Evolutionary conservation across 192 early-diverging fungal species (phyloP).

Genomic region (Obelidium mucronatum): DNA sequence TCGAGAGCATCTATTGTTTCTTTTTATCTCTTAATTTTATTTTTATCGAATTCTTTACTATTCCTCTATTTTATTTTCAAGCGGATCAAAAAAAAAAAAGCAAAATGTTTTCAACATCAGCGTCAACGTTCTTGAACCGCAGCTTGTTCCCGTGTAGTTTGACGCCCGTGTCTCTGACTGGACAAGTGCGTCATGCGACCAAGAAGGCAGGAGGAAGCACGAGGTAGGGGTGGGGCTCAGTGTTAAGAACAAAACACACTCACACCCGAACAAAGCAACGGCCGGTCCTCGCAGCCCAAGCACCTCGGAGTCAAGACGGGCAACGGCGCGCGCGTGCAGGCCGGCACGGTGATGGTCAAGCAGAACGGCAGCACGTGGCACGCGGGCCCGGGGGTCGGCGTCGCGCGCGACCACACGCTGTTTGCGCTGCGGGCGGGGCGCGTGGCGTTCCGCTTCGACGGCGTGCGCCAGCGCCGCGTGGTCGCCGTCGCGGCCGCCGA

Average conservation of each 20-base stretch:
- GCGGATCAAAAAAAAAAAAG: background rate
- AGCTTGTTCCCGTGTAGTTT: background rate
- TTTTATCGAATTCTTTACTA: background rate
- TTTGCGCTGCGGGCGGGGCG: conserved; percentile 46
- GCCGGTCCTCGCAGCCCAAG: conserved; percentile 59
- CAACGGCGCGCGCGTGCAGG: conserved; percentile 45
- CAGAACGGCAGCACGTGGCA: conserved; percentile 57
- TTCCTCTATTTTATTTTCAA: background rate
- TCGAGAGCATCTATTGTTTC: conserved; percentile 47
- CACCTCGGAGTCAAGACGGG: conserved; percentile 56
- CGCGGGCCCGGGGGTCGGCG: conserved; percentile 50
- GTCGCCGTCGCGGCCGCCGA: conserved; percentile 37
- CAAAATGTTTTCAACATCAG: background rate
- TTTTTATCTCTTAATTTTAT: background rate
- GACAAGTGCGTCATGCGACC: conserved; percentile 57
- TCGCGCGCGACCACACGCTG: conserved; percentile 57
- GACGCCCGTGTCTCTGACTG: background rate
- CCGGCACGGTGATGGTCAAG: conserved; percentile 55
- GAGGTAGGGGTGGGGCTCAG: background rate
- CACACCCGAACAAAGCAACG: conserved; percentile 51
- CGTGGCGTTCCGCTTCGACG: conserved; percentile 57
- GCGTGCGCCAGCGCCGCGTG: conserved; percentile 41
- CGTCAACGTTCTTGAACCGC: too few relatives aligned
- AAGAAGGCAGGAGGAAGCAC: conserved; percentile 59
- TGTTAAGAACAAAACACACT: background rate